These are phyloP conservation scores for Tulasnella calospora DNA, from an alignment of 768 basidiomycete genomes.

Conservation along the genomic window DNA sequence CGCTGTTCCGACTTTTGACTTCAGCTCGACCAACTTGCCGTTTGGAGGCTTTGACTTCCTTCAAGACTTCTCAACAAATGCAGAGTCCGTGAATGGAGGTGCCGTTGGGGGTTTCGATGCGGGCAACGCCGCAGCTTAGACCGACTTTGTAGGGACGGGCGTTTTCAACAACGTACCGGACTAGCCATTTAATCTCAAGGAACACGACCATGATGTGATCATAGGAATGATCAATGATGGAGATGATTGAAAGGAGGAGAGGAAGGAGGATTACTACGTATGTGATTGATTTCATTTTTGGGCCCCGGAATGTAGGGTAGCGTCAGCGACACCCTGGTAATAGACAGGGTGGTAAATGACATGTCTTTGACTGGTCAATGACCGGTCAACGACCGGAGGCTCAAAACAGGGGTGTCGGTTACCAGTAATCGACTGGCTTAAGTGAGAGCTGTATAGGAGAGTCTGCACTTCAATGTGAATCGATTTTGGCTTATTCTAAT, in stretches of 20 bases:
- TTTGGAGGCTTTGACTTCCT: constrained; percentile 82
- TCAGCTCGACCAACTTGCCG: constrained; percentile 50
- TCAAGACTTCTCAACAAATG: constrained; percentile 54
- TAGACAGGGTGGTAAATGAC: no score
- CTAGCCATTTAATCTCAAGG: constrained; percentile 27
- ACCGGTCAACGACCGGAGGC: no score
- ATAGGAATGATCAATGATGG: neutral
- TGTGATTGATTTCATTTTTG: neutral
- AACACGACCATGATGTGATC: neutral
- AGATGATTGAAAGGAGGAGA: neutral
- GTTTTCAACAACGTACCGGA: constrained; percentile 28
- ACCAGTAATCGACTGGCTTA: no score
- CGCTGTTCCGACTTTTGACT: constrained; percentile 46
- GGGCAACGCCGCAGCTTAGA: constrained; percentile 36
- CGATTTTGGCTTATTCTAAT: no score
- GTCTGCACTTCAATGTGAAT: no score
- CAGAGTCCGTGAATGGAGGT: neutral
- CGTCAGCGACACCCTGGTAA: no score
- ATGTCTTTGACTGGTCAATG: no score
- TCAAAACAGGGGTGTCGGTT: no score
- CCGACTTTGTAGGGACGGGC: constrained; percentile 47
- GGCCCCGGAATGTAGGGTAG: neutral
- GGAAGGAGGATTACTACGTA: neutral
- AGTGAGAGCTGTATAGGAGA: no score
- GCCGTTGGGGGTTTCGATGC: constrained; percentile 12